A percentile compares a stretch with the other conserved stretches of the same genome.
Evolutionary conservation across 2,329 filamentous ascomycete species (phyloP).

Genomic region (Alternaria arbusti): DNA sequence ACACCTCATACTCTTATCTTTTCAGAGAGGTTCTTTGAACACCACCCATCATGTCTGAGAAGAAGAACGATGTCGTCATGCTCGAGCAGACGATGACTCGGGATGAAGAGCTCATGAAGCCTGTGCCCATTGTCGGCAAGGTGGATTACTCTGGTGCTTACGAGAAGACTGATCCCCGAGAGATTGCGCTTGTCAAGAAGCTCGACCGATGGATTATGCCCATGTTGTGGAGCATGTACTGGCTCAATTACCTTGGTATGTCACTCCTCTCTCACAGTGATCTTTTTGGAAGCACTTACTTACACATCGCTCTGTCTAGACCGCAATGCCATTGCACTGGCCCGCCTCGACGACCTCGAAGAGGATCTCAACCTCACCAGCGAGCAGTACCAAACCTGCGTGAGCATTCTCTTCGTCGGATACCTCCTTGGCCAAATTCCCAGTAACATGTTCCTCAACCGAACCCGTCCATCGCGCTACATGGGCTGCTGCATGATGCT

Average conservation of each 20-base stretch:
- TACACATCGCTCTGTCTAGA: constrained; percentile 45
- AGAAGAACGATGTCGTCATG: constrained; percentile 36
- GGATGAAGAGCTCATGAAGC: constrained; percentile 30
- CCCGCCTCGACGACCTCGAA: constrained; percentile 66
- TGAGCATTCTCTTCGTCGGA: constrained; percentile 45
- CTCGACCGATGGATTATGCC: constrained; percentile 39
- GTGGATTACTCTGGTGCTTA: constrained; percentile 44
- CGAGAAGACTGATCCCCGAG: constrained; percentile 44
- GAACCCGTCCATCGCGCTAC: constrained; percentile 35
- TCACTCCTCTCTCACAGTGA: constrained; percentile 13
- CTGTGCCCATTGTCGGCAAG: constrained; percentile 31
- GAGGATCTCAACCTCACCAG: constrained; percentile 55
- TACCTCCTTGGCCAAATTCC: constrained; percentile 40
- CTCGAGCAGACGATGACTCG: constrained; percentile 34
- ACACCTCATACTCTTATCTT: neutral
- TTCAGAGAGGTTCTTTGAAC: neutral
- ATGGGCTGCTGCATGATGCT: constrained; percentile 45
- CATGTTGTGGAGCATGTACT: constrained; percentile 34
- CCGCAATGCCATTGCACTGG: constrained; percentile 69
- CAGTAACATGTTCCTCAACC: constrained; percentile 47
- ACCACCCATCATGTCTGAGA: constrained; percentile 24
- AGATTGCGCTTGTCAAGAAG: constrained; percentile 44
- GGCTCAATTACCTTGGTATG: constrained; percentile 16
- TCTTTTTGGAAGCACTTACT: constrained; percentile 38
- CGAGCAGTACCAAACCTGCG: constrained; percentile 33